Conservation (phyloP, 2,329 filamentous ascomycete genomes). For the Ophiostoma australiae region DNA sequence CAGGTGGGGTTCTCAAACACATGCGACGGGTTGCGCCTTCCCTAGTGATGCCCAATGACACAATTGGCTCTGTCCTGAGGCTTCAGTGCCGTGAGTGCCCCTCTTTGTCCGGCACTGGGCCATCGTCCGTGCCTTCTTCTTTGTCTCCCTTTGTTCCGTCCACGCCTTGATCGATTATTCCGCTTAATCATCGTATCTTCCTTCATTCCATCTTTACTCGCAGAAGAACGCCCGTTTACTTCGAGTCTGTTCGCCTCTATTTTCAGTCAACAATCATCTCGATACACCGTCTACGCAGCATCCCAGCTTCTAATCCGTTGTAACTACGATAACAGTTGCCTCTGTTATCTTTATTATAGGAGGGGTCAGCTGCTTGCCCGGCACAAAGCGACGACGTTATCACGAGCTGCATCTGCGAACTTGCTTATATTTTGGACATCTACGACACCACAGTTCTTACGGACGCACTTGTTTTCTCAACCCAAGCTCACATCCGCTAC, state of each 20-base stretch:
- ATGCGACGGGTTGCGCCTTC: conserved; percentile 7
- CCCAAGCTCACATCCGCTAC: not conserved
- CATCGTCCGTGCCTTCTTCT: not conserved
- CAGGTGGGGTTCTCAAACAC: conserved; percentile 8
- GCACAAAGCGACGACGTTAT: not conserved
- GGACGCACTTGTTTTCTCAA: no score
- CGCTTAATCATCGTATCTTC: not conserved
- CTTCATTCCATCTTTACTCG: not conserved
- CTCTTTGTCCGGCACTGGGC: conserved; percentile 8
- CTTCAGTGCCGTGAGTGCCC: conserved; percentile 7
- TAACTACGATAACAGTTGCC: not conserved
- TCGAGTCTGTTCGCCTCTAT: not conserved
- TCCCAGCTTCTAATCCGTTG: not conserved
- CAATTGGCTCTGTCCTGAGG: conserved; percentile 7
- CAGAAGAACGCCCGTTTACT: not conserved
- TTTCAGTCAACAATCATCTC: not conserved
- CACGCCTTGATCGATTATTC: not conserved
- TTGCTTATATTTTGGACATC: not conserved
- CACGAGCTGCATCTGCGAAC: not conserved
- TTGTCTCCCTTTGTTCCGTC: not conserved
- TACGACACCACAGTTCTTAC: not conserved
- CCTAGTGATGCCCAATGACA: conserved; percentile 11
- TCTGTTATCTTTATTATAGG: not conserved
- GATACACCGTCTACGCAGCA: not conserved
- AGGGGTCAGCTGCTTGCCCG: not conserved